These are phyloP conservation scores for Apiotrichum sp. DNA, from an alignment of 1,284 basidiomycete genomes.

Conservation along the genomic window DNA sequence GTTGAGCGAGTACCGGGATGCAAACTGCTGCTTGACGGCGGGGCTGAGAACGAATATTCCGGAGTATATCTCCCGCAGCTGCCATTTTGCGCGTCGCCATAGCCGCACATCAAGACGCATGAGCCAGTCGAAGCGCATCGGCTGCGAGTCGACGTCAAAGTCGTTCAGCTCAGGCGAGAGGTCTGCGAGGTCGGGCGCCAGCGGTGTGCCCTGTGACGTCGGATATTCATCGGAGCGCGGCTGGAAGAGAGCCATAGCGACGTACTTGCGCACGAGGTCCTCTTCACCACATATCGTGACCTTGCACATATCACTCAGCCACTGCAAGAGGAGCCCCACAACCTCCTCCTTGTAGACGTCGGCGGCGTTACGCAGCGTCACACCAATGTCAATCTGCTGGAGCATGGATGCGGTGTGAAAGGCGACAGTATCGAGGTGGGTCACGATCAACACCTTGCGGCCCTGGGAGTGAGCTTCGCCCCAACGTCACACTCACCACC, in stretches of 20 bases:
- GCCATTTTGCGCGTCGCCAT: constrained; percentile 42
- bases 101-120: constrained; percentile 39
- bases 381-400: constrained; percentile 81
- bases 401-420: constrained; percentile 76
- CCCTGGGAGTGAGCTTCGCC: constrained; percentile 50
- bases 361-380: constrained; percentile 79
- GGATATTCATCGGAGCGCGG: constrained; percentile 3
- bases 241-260: constrained; percentile 22
- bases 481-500: constrained; percentile 27
- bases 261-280: constrained; percentile 61
- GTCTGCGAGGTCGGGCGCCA: constrained; percentile 11
- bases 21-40: constrained; percentile 44
- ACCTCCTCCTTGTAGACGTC: constrained; percentile 89
- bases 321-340: constrained; percentile 73
- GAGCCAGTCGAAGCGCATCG: constrained; percentile 37
- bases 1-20: constrained; percentile 72
- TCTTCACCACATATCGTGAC: constrained; percentile 51
- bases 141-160: not conserved
- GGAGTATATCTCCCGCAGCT: constrained; percentile 39
- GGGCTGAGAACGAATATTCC: constrained; percentile 24
- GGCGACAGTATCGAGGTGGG: constrained; percentile 60
- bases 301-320: constrained; percentile 73
- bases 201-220: constrained; percentile 12
- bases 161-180: not conserved
- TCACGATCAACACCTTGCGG: constrained; percentile 77